Evolutionary conservation across 2,329 filamentous ascomycete species (phyloP).

Genomic region (Exophiala viscosa): DNA sequence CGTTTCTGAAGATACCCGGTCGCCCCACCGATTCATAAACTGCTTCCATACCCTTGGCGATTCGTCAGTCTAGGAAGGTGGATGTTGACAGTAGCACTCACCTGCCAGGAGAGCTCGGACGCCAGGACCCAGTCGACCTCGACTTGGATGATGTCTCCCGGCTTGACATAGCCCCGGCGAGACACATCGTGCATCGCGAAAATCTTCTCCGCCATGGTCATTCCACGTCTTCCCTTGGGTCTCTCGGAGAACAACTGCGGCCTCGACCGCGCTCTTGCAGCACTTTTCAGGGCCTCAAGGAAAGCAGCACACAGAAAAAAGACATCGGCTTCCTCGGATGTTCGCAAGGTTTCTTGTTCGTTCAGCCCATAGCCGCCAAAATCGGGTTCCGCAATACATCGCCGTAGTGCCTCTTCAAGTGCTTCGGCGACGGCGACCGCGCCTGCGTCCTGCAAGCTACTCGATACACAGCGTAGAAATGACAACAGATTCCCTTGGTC

Average conservation of each 20-base stretch:
- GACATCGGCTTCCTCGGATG: slow-evolving; percentile 5
- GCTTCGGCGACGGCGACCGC: not conserved
- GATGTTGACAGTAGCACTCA: slow-evolving; percentile 18
- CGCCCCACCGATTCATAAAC: slow-evolving; percentile 40
- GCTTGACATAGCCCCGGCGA: slow-evolving; percentile 34
- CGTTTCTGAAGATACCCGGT: slow-evolving; percentile 44
- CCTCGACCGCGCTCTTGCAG: not conserved
- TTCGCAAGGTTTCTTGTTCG: not conserved
- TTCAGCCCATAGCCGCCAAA: slow-evolving; percentile 14
- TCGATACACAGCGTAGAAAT: not conserved
- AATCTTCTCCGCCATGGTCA: slow-evolving; percentile 47
- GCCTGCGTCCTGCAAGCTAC: not conserved
- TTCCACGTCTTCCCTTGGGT: slow-evolving; percentile 24
- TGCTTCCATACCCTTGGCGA: slow-evolving; percentile 38
- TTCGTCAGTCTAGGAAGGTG: not conserved
- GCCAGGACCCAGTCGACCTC: slow-evolving; percentile 47
- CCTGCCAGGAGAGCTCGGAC: slow-evolving; percentile 41
- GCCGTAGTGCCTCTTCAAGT: slow-evolving; percentile 2
- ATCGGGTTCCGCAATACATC: slow-evolving; percentile 1
- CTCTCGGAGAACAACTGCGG: not conserved
- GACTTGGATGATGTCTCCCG: slow-evolving; percentile 42
- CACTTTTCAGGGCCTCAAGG: slow-evolving; percentile 13
- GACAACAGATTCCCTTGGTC: not conserved
- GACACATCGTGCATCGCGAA: slow-evolving; percentile 42
- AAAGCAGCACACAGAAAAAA: slow-evolving; percentile 11